These are phyloP conservation scores for Thermoascus crustaceus DNA, from an alignment of 2,329 filamentous ascomycete genomes.

Conservation along the genomic window DNA sequence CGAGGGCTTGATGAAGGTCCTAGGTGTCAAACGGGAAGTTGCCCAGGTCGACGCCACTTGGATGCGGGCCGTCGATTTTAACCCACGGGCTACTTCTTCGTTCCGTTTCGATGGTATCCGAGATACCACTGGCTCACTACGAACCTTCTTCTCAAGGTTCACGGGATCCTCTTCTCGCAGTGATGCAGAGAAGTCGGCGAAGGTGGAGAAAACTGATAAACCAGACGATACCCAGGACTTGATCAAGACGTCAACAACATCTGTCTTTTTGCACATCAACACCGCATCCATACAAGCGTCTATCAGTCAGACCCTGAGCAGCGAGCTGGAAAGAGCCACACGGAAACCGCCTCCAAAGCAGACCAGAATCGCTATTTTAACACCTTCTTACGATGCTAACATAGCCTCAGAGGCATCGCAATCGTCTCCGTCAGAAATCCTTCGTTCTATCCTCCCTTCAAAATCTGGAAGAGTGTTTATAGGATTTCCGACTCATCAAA, in stretches of 20 bases:
- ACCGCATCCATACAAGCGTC: conserved; percentile 74
- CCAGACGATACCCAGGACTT: conserved; percentile 64
- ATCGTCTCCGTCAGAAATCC: conserved; percentile 68
- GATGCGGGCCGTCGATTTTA: conserved; percentile 84
- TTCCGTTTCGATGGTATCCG: conserved; percentile 30
- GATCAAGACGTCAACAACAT: conserved; percentile 60
- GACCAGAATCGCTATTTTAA: conserved; percentile 79
- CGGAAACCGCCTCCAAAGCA: conserved; percentile 91
- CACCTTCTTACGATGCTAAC: conserved; percentile 79
- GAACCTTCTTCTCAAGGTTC: conserved; percentile 74
- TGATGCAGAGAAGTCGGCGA: conserved; percentile 29
- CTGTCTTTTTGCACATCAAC: conserved; percentile 81
- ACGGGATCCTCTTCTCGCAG: conserved; percentile 50
- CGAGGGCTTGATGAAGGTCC: conserved; percentile 81
- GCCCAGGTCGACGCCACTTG: conserved; percentile 87
- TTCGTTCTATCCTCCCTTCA: conserved; percentile 79
- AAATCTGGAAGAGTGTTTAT: conserved; percentile 93
- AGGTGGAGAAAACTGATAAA: conserved; percentile 47
- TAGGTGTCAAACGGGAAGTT: conserved; percentile 71
- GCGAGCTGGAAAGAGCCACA: conserved; percentile 87
- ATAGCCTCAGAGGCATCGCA: conserved; percentile 57
- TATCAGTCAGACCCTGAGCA: conserved; percentile 62
- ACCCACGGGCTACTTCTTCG: conserved; percentile 44
- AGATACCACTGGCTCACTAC: conserved; percentile 52
- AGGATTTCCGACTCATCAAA: conserved; percentile 94